phyloP scores from a whole-genome alignment of 2,329 filamentous ascomycete genomes.

The Pseudocercospora crystallina region DNA sequence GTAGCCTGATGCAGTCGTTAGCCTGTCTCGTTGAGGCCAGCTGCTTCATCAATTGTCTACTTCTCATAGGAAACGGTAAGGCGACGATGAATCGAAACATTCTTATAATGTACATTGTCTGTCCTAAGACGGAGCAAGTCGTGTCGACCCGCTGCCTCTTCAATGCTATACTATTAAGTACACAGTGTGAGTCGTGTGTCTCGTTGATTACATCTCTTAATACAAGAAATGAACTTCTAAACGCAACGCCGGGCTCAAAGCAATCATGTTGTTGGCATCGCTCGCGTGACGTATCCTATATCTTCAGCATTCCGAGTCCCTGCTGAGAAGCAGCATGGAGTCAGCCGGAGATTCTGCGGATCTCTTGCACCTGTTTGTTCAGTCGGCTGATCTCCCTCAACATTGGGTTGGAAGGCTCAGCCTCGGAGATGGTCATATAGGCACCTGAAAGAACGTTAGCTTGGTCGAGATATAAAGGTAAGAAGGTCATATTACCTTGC shows the following conservation, averaged over 20 bases:
- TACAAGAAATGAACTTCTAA: too few species aligned
- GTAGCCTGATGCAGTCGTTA: background rate
- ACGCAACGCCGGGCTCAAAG: constrained; percentile 5
- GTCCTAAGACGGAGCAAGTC: too few species aligned
- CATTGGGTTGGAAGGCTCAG: constrained; percentile 48
- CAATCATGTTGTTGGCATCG: background rate
- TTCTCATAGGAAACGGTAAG: too few species aligned
- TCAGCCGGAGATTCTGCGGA: constrained; percentile 22
- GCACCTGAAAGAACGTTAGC: constrained; percentile 27
- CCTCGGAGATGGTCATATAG: constrained; percentile 58
- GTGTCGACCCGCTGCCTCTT: too few species aligned
- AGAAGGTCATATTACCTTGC: constrained; percentile 38
- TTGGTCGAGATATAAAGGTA: too few species aligned
- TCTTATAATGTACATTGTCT: too few species aligned
- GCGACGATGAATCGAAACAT: too few species aligned
- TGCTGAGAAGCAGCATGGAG: constrained; percentile 15
- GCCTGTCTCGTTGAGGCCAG: too few species aligned
- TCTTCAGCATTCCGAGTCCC: constrained; percentile 10
- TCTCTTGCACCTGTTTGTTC: constrained; percentile 30
- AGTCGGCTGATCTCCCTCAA: constrained; percentile 36
- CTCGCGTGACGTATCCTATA: background rate
- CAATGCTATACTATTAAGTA: too few species aligned
- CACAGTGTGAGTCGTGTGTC: too few species aligned
- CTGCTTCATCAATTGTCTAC: too few species aligned
- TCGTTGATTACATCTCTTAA: background rate